Base-by-base conservation (phyloP, 2,329 filamentous ascomycete genomes). In the Ustulina deusta region DNA sequence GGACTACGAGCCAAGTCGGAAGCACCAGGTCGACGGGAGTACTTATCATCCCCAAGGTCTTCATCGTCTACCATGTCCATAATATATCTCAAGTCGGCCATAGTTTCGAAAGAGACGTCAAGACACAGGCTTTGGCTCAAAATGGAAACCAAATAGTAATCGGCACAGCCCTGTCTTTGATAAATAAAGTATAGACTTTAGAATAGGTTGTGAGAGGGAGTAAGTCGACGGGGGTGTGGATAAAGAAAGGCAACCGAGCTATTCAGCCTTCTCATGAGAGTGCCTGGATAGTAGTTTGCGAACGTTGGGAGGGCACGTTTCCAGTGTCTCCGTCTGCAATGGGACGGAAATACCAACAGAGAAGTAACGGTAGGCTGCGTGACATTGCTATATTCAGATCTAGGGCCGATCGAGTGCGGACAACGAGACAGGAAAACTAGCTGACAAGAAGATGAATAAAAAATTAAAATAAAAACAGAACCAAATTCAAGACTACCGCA, bases 51-150 rank as follows among this genome's bases (percentile, higher is more conserved):
- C 75, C 77, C 78, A 65, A 81, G 75, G 71, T 81, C 79, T 73
- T 85, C 84, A 73, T 86, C 84, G 74, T 85, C 65, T 25, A 51
- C 83, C 74, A 81, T 79, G 77, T 87, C 86, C 83, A 88, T 87
- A 76, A 88, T 88, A 74, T 85, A 85, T 74, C 82, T 83, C 71
- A 88, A 81, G 75, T 83, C 86, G 72, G 84, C 81, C 85, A 88
- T 71, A 58, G 66, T 63, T 71, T 61, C 61, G 62, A 60, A 55
- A 52, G 64, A 64, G 67, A 27, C 38, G 55, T 36, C 29, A 55
- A 58, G 42, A 32, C 34, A 51, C 49, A 60, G 65, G 61, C 61
- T 65, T 65, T 51, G 57, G 65, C 65, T 67, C 78, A 65, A 69
- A 69, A 65, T 66, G 80, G 81, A 79, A 78, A 75, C 75, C 68